Evolutionary conservation across 2,329 filamentous ascomycete species (phyloP).

Genomic region (Juglanconis oblonga): DNA sequence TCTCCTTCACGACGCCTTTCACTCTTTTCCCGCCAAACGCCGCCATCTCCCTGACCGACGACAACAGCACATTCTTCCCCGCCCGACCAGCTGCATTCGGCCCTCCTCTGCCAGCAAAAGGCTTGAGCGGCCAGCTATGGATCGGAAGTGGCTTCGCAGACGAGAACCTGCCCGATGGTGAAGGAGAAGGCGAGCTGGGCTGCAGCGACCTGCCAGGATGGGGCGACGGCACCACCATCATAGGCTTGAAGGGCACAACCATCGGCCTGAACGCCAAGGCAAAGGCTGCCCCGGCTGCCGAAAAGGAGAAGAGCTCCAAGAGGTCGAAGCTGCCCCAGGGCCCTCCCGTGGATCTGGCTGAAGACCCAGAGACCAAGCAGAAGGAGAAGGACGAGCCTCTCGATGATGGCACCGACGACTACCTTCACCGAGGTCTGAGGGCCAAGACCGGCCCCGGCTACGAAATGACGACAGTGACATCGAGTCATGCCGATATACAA

Average conservation of each 20-base stretch:
- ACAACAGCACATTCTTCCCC: conserved; percentile 96
- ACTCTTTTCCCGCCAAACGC: conserved; percentile 93
- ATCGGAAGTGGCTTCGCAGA: conserved; percentile 89
- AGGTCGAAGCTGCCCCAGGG: conserved; percentile 30
- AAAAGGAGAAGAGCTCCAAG: conserved; percentile 34
- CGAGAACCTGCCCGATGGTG: conserved; percentile 62
- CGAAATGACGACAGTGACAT: conserved; percentile 33
- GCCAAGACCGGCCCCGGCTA: conserved; percentile 28
- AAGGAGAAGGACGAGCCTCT: conserved; percentile 31
- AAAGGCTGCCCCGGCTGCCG: conserved; percentile 25
- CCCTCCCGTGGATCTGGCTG: conserved; percentile 29
- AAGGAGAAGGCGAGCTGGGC: conserved; percentile 79
- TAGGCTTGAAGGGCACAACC: conserved; percentile 38
- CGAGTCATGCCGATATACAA: conserved; percentile 82
- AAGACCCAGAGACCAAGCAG: conserved; percentile 23
- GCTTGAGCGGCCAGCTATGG: conserved; percentile 88
- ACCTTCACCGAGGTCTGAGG: conserved; percentile 60
- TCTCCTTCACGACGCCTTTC: conserved; percentile 73
- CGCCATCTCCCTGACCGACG: conserved; percentile 92
- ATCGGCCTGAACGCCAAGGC: conserved; percentile 37
- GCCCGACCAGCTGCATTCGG: conserved; percentile 93
- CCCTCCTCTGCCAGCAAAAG: conserved; percentile 68
- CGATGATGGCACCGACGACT: conserved; percentile 81
- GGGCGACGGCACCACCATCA: conserved; percentile 54
- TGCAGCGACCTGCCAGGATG: conserved; percentile 94